phyloP scores from a whole-genome alignment of 1,284 basidiomycete species.

The Salmacisia buchloeana region DNA sequence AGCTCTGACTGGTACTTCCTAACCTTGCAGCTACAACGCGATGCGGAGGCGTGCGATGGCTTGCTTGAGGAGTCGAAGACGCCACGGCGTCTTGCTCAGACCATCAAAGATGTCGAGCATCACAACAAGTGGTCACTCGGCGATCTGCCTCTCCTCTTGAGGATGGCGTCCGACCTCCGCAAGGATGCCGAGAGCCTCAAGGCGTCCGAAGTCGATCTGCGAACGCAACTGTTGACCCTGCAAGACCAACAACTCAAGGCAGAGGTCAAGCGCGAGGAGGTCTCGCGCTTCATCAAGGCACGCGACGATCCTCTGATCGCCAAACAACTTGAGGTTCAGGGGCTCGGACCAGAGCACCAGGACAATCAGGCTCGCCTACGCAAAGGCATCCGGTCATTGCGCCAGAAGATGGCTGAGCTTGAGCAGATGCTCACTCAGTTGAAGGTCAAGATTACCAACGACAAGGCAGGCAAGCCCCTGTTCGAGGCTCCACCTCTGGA shows the following conservation, averaged over 20 bases:
- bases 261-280: slow-evolving; percentile 47
- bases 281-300: slow-evolving; percentile 64
- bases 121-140: slow-evolving; percentile 50
- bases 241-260: slow-evolving; percentile 55
- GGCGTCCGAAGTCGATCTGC: slow-evolving; percentile 42
- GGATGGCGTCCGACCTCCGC: slow-evolving; percentile 31
- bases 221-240: slow-evolving; percentile 51
- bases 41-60: background rate
- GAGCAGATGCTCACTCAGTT: slow-evolving; percentile 66
- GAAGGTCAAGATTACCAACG: slow-evolving; percentile 65
- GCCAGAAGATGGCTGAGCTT: slow-evolving; percentile 68
- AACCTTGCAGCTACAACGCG: slow-evolving; percentile 13
- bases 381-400: slow-evolving; percentile 64
- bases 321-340: slow-evolving; percentile 69
- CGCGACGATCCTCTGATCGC: slow-evolving; percentile 70
- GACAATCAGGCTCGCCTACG: slow-evolving; percentile 73
- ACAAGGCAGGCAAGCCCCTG: slow-evolving; percentile 62
- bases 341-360: slow-evolving; percentile 80
- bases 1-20: no score
- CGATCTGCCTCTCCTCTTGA: slow-evolving; percentile 42
- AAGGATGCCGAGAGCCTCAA: slow-evolving; percentile 21
- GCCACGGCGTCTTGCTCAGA: background rate
- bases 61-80: background rate
- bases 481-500: slow-evolving; percentile 72
- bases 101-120: slow-evolving; percentile 24